Evolutionary conservation across 1,284 basidiomycete species (phyloP).

Genomic region (Heterobasidion occidentale): DNA sequence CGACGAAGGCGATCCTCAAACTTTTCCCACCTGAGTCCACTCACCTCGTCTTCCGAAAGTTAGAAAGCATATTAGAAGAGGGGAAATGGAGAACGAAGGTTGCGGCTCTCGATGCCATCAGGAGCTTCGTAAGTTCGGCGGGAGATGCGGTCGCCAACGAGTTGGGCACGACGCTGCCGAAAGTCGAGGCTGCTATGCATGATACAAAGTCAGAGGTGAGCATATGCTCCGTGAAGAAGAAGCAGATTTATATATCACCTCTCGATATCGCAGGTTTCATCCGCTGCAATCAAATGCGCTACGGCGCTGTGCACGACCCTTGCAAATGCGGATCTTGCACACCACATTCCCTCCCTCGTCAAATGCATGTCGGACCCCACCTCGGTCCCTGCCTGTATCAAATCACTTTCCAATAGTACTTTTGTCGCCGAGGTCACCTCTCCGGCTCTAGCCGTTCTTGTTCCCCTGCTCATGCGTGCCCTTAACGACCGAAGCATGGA

Average conservation of each 20-base stretch:
- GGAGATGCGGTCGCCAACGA: conserved; percentile 83
- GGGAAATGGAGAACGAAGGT: conserved; percentile 97
- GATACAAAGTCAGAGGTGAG: conserved; percentile 92
- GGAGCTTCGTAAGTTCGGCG: conserved; percentile 61
- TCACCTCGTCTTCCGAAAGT: conserved; percentile 60
- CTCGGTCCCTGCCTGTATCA: conserved; percentile 89
- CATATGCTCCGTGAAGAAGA: conserved; percentile 10
- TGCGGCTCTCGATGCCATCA: conserved; percentile 85
- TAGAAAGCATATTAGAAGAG: conserved; percentile 71
- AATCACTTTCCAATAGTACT: conserved; percentile 89
- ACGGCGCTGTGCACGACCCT: conserved; percentile 88
- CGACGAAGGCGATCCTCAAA: conserved; percentile 83
- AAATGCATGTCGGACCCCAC: conserved; percentile 93
- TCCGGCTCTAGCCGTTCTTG: conserved; percentile 93
- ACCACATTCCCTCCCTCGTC: conserved; percentile 88
- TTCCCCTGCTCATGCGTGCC: conserved; percentile 87
- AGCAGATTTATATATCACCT: not conserved
- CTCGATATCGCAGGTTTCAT: conserved; percentile 58
- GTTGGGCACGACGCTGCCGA: conserved; percentile 79
- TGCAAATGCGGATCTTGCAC: conserved; percentile 89
- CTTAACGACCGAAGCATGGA: conserved; percentile 97
- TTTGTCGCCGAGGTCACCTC: conserved; percentile 98
- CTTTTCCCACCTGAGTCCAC: conserved; percentile 82
- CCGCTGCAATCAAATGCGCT: conserved; percentile 88
- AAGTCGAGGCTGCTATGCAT: conserved; percentile 89